Conservation (phyloP, 768 basidiomycete genomes). For the Dentipellis sp. region DNA sequence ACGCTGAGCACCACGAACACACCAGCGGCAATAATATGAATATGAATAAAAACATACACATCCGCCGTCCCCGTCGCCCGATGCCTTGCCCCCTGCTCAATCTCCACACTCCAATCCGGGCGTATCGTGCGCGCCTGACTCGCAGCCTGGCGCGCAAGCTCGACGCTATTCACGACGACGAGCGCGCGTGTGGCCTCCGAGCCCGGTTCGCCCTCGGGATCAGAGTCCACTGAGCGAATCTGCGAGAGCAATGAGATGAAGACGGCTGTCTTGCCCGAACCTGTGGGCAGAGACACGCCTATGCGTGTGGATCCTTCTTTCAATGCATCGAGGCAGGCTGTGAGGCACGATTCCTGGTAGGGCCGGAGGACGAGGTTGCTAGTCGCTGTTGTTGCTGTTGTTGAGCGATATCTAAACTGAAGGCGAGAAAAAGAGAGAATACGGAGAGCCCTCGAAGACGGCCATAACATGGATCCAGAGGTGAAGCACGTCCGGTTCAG, state of each 20-base stretch:
- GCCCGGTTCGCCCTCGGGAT: conserved; percentile 12
- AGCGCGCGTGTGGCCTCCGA: conserved; percentile 47
- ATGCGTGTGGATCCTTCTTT: conserved; percentile 59
- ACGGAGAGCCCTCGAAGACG: background rate
- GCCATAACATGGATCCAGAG: background rate
- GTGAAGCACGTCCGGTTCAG: background rate
- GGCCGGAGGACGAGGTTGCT: conserved; percentile 51
- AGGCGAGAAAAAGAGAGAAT: background rate
- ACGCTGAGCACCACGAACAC: background rate
- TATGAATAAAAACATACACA: conserved; percentile 56
- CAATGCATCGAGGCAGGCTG: conserved; percentile 68
- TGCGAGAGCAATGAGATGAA: conserved; percentile 77
- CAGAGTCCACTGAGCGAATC: conserved; percentile 23
- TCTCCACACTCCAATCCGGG: conserved; percentile 75
- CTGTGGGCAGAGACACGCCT: conserved; percentile 80
- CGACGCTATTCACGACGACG: conserved; percentile 83
- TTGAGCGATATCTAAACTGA: background rate
- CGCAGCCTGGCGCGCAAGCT: conserved; percentile 84
- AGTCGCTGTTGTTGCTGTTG: background rate
- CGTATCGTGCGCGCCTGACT: conserved; percentile 55
- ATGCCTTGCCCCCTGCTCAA: conserved; percentile 79
- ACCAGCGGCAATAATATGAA: conserved; percentile 6
- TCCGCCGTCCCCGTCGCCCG: conserved; percentile 75
- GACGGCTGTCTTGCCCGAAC: conserved; percentile 84
- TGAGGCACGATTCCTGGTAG: conserved; percentile 78